Base-by-base conservation (phyloP, 2,329 filamentous ascomycete genomes). In the Ophiostoma perfectum region DNA sequence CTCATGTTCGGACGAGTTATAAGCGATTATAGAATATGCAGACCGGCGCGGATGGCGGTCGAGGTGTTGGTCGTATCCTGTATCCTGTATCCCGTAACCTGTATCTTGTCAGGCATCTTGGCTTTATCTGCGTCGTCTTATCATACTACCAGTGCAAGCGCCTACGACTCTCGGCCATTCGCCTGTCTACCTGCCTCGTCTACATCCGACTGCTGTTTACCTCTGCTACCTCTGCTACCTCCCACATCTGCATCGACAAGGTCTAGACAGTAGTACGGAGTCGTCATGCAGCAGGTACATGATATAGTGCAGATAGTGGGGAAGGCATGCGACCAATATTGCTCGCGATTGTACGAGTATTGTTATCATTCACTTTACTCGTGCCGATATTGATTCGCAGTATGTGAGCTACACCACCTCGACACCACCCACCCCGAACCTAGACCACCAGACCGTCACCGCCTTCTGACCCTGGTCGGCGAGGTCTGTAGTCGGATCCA, bases 341-440 rank as follows among this genome's bases (percentile, higher is more conserved):
- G 49, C 9, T 55, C 12, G 49, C 4, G 49, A 52, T 27, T 7
- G 12, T 12, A 27, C 12, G 42, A 44, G 5, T 11, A 27, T 55
- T 55, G 11, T 55, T 8, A 18, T 55, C 5, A 27, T 55, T 45
- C 9, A 45, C 42, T 45, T 18, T 27, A 27, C 27, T 27, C 27
- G 27, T 27, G 27, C 27, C 27, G 27, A 27, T 27, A 27, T 55
- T 27, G 49, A 55, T 18, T 27, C 49, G 49, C 49, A 55, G 49
- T 55, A 55, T 55, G 49, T 55, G 49, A 55, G n/a, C 49, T 55
- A 55, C 49, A 55, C 49, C 49, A 55, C 49, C 49, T 55, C 12
- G 45, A 47, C 27, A 27, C 27, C 27, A 27, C 27, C 27, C 27
- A 27, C 49, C 49, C n/a, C 6, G 8, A 8, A n/a, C 47, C 5